These are phyloP conservation scores for Madurella mycetomatis DNA, from an alignment of 2,329 filamentous ascomycete species.

Conservation along the genomic window DNA sequence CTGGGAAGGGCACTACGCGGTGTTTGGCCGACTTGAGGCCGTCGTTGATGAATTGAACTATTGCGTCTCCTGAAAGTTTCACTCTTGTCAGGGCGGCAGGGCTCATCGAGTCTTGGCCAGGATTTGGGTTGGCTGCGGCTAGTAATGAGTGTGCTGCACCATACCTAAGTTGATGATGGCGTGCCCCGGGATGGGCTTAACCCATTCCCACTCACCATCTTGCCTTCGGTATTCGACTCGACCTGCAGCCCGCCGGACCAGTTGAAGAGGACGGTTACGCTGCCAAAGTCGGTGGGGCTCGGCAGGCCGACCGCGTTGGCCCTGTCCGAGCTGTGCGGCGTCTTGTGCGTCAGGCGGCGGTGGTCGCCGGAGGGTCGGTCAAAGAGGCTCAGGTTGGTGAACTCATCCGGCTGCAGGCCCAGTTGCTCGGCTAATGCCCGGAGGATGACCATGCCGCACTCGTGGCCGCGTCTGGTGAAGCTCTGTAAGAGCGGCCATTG, in stretches of 20 bases:
- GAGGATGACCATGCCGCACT: slow-evolving; percentile 28
- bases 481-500: slow-evolving; percentile 25
- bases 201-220: slow-evolving; percentile 31
- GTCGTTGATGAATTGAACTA: slow-evolving; percentile 34
- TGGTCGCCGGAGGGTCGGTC: slow-evolving; percentile 31
- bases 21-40: slow-evolving; percentile 33
- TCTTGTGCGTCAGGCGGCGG: slow-evolving; percentile 30
- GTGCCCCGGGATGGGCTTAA: slow-evolving; percentile 33
- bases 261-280: slow-evolving; percentile 37
- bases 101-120: no score
- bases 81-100: no score
- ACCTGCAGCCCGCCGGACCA: slow-evolving; percentile 38
- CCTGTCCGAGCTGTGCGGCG: slow-evolving; percentile 29
- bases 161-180: slow-evolving; percentile 37
- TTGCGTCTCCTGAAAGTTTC: slow-evolving; percentile 27
- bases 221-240: slow-evolving; percentile 24
- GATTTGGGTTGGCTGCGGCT: no score
- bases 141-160: no score
- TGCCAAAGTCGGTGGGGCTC: slow-evolving; percentile 34
- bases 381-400: slow-evolving; percentile 29
- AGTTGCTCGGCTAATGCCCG: slow-evolving; percentile 28
- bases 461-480: slow-evolving; percentile 29
- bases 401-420: slow-evolving; percentile 26
- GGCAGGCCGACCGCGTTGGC: slow-evolving; percentile 26
- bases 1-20: slow-evolving; percentile 33